Evolutionary conservation across 2,329 filamentous ascomycete species (phyloP).

Genomic region (Aaosphaeria arxii): DNA sequence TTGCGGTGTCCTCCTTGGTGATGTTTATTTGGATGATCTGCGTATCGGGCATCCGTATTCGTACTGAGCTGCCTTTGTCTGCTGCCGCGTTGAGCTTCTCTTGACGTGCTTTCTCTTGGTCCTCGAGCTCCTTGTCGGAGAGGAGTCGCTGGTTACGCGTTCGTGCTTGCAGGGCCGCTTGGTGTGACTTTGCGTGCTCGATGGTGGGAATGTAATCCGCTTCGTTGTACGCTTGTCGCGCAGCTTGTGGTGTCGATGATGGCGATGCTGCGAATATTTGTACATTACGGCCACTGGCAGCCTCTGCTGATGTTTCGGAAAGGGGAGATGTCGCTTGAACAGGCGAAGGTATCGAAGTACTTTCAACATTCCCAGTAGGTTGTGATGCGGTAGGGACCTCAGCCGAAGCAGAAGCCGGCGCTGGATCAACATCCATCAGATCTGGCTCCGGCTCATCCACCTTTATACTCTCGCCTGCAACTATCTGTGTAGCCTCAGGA

Average conservation of each 20-base stretch:
- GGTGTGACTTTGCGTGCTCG: slow-evolving; percentile 72
- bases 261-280: slow-evolving; percentile 76
- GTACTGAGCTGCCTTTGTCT: slow-evolving; percentile 62
- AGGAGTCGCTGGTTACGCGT: slow-evolving; percentile 73
- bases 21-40: slow-evolving; percentile 73
- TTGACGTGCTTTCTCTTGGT: slow-evolving; percentile 63
- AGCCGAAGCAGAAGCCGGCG: slow-evolving; percentile 8
- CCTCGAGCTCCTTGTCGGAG: slow-evolving; percentile 78
- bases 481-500: slow-evolving; percentile 20
- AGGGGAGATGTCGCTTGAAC: slow-evolving; percentile 7
- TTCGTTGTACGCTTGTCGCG: slow-evolving; percentile 64
- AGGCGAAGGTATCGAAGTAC: slow-evolving; percentile 13
- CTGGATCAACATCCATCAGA: slow-evolving; percentile 28
- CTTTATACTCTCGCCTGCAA: slow-evolving; percentile 22
- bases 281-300: slow-evolving; percentile 48
- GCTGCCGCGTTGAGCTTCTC: slow-evolving; percentile 65
- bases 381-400: slow-evolving; percentile 11
- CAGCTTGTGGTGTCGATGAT: slow-evolving; percentile 71
- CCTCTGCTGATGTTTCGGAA: slow-evolving; percentile 10
- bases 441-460: slow-evolving; percentile 21
- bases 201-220: slow-evolving; percentile 74
- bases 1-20: slow-evolving; percentile 64
- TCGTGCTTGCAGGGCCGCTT: slow-evolving; percentile 60
- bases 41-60: slow-evolving; percentile 85
- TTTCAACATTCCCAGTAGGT: slow-evolving; percentile 10